Conservation (phyloP, 176 grass and related monocot species). For the Musa troglodytarum region DNA sequence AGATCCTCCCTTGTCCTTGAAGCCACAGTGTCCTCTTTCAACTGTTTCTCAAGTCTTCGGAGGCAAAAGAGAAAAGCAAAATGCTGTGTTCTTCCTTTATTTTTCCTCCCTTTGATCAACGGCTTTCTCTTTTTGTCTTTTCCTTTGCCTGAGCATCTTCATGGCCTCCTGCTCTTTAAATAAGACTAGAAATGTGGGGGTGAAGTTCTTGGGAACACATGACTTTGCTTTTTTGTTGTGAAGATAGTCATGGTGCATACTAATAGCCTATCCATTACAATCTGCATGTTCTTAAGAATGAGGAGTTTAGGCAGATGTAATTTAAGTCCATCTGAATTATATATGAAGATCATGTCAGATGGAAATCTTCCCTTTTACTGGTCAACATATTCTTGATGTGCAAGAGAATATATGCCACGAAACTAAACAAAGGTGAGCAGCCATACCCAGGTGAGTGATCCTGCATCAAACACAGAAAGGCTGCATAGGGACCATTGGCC, state of each 20-base stretch:
- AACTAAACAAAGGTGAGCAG: neutral
- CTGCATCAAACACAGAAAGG: neutral
- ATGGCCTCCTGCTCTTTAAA: slow-evolving; percentile 7
- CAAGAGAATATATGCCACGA: no score
- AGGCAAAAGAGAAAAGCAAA: neutral
- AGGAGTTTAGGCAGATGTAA: no score
- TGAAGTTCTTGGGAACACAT: neutral
- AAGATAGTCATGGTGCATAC: slow-evolving; percentile 4
- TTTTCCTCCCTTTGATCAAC: neutral
- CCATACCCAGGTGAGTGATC: neutral
- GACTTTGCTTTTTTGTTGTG: no score
- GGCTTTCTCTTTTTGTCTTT: slow-evolving; percentile 31
- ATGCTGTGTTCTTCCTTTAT: neutral
- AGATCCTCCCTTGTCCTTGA: slow-evolving; percentile 42
- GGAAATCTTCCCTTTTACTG: no score
- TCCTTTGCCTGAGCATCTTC: slow-evolving; percentile 14
- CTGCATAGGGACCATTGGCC: neutral
- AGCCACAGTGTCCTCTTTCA: slow-evolving; percentile 4
- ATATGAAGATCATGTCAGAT: no score
- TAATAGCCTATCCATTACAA: no score
- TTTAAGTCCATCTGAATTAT: no score
- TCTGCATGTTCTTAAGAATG: no score
- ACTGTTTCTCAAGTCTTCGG: slow-evolving; percentile 21
- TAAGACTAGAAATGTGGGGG: slow-evolving; percentile 1
- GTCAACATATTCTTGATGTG: neutral